These are phyloP conservation scores for Skeletonema grethae DNA, from an alignment of 108 stramenopile genomes.

Conservation along the genomic window DNA sequence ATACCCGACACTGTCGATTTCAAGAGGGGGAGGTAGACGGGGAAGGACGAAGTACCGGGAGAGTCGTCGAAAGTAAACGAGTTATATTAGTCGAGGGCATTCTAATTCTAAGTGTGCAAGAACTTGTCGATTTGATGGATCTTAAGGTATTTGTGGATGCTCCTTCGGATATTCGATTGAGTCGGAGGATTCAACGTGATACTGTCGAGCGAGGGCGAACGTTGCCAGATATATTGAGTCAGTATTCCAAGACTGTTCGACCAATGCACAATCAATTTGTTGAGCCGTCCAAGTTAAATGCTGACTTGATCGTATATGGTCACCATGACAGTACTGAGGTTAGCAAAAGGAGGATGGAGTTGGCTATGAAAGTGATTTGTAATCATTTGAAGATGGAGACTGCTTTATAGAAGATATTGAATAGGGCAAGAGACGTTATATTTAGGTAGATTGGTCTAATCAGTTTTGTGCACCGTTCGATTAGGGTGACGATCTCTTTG, in stretches of 20 bases:
- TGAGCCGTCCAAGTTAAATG: constrained; percentile 86
- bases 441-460: background rate
- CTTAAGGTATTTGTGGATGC: constrained; percentile 95
- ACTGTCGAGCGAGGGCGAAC: constrained; percentile 82
- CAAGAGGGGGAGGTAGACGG: constrained; percentile 49
- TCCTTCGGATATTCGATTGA: constrained; percentile 81
- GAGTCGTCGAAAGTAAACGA: constrained; percentile 55
- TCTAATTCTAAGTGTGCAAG: constrained; percentile 82
- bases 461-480: constrained; percentile 50
- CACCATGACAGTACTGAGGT: constrained; percentile 39
- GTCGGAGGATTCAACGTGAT: constrained; percentile 87
- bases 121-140: constrained; percentile 79
- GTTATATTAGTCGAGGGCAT: constrained; percentile 94
- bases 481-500: constrained; percentile 76
- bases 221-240: constrained; percentile 74
- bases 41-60: constrained; percentile 33
- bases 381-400: constrained; percentile 70
- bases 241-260: constrained; percentile 87
- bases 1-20: constrained; percentile 81
- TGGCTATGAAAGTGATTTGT: constrained; percentile 70
- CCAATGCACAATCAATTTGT: constrained; percentile 95
- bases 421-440: no score
- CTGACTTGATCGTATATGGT: constrained; percentile 89
- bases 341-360: constrained; percentile 48
- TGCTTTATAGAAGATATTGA: background rate